Evolutionary conservation across 1,139 yeast genomes (phyloP).

Genomic region (Geotrichum restrictum): DNA sequence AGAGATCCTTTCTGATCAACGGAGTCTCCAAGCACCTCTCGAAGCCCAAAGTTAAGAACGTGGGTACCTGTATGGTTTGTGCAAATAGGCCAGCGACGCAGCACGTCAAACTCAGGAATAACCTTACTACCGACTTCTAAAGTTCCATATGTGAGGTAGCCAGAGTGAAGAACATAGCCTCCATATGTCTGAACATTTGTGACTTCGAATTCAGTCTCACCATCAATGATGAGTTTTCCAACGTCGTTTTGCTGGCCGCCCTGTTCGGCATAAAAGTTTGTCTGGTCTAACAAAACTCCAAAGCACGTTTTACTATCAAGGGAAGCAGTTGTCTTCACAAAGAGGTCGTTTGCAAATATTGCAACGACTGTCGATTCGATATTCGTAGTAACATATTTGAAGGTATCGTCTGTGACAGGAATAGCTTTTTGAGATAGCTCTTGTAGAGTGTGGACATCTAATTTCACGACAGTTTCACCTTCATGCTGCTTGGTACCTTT

Average conservation of each 20-base stretch:
- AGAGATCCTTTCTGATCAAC: slow-evolving; percentile 96
- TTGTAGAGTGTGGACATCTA: slow-evolving; percentile 86
- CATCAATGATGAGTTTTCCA: slow-evolving; percentile 88
- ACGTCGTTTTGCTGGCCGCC: slow-evolving; percentile 99
- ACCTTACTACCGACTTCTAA: slow-evolving; percentile 64
- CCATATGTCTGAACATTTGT: slow-evolving; percentile 88
- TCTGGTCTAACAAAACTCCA: slow-evolving; percentile 80
- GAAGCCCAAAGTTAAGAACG: slow-evolving; percentile 80
- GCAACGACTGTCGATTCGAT: slow-evolving; percentile 51
- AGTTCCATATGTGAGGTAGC: slow-evolving; percentile 71
- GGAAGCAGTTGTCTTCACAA: slow-evolving; percentile 47
- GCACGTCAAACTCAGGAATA: slow-evolving; percentile 84
- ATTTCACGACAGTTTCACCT: slow-evolving; percentile 57
- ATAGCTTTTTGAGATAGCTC: slow-evolving; percentile 47
- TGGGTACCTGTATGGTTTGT: slow-evolving; percentile 99
- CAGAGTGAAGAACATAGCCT: slow-evolving; percentile 95
- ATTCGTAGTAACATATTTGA: slow-evolving; percentile 47
- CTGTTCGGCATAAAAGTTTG: slow-evolving; percentile 96
- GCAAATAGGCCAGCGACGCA: slow-evolving; percentile 94
- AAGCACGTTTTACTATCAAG: slow-evolving; percentile 49
- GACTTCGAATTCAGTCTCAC: slow-evolving; percentile 79
- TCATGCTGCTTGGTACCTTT: slow-evolving; percentile 72
- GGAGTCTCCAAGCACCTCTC: slow-evolving; percentile 79
- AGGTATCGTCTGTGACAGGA: slow-evolving; percentile 77
- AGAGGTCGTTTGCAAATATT: slow-evolving; percentile 63